phyloP scores from a whole-genome alignment of 2,329 filamentous ascomycete species.

The Xylaria sp. region DNA sequence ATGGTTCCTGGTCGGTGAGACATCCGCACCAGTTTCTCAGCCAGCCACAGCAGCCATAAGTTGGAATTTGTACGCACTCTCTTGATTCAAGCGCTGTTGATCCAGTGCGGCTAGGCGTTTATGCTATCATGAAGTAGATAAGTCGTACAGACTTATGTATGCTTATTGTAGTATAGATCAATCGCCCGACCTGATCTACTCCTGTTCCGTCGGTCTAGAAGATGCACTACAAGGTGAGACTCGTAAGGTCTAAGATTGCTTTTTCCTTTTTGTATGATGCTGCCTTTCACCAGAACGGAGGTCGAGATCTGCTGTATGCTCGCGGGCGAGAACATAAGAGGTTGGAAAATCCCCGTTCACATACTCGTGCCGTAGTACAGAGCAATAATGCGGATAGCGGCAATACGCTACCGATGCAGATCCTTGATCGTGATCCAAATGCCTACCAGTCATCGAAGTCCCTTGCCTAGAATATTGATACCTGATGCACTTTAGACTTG shows the following conservation, averaged over 20 bases:
- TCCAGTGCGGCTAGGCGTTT: neutral
- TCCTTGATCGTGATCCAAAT: constrained; percentile 7
- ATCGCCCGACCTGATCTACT: constrained; percentile 1
- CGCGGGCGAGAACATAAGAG: neutral
- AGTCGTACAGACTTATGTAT: too few relatives aligned
- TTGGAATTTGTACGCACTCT: neutral
- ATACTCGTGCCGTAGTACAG: neutral
- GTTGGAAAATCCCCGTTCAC: neutral
- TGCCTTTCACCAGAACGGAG: neutral
- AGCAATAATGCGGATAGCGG: neutral
- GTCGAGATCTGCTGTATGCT: neutral
- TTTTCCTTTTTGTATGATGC: neutral
- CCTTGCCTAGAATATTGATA: neutral
- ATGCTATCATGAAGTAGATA: neutral
- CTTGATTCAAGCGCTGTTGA: neutral
- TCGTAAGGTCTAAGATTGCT: neutral
- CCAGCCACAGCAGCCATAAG: neutral
- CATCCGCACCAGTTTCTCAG: neutral
- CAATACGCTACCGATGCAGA: constrained; percentile 2
- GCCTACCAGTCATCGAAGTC: neutral
- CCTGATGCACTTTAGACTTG: neutral
- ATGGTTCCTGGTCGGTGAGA: neutral
- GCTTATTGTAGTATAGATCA: neutral
- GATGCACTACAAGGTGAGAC: neutral
- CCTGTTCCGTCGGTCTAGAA: too few relatives aligned